Evolutionary conservation across 139 green algal genomes (phyloP).

Genomic region (Tetraselmis chui): DNA sequence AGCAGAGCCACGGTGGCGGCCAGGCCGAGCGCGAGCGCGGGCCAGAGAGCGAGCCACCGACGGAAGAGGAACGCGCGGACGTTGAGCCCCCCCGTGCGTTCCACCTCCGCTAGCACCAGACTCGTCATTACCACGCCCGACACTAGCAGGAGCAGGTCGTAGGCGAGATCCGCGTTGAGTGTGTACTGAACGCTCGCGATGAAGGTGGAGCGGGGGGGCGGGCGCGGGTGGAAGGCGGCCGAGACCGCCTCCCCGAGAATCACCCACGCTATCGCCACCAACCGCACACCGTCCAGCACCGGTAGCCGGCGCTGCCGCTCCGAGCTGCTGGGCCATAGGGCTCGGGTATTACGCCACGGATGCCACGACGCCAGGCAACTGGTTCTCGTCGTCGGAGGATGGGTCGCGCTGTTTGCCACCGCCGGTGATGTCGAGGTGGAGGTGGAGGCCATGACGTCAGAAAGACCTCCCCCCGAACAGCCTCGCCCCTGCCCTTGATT

Average conservation of each 20-base stretch:
- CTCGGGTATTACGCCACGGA: not conserved
- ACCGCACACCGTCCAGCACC: not conserved
- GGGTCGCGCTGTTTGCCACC: too few species aligned
- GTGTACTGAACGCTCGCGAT: not conserved
- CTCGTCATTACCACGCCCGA: not conserved
- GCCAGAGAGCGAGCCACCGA: not conserved
- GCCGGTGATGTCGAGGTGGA: too few species aligned
- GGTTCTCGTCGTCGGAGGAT: too few species aligned
- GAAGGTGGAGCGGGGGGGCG: not conserved
- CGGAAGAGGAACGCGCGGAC: slow-evolving; percentile 3
- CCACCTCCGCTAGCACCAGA: slow-evolving; percentile 4
- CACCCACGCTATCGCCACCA: not conserved
- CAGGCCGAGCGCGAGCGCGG: not conserved
- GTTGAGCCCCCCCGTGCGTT: not conserved
- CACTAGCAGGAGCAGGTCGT: slow-evolving; percentile 2
- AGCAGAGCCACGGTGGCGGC: not conserved
- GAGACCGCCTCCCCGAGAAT: not conserved
- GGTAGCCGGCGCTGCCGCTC: not conserved
- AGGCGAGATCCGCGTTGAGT: slow-evolving; percentile 3
- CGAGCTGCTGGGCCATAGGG: not conserved
- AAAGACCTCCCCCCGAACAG: too few species aligned
- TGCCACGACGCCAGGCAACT: not conserved
- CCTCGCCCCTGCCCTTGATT: too few species aligned
- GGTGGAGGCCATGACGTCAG: too few species aligned
- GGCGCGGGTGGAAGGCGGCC: not conserved